Evolutionary conservation across 805 yeast genomes (phyloP), one percentile per base, ranked within the genome.

Genomic region (Metschnikowia peoriensis): DNA sequence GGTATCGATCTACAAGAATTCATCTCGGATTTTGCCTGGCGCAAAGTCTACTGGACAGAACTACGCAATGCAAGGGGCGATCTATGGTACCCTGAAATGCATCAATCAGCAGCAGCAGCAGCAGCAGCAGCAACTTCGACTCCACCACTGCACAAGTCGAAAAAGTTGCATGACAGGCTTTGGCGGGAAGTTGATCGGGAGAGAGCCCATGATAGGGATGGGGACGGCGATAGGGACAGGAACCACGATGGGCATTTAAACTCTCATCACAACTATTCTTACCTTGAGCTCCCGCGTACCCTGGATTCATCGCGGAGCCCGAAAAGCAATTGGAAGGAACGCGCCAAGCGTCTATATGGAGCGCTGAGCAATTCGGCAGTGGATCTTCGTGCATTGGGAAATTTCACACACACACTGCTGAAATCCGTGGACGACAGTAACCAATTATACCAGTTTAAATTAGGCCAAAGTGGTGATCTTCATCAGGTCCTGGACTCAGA

Each of bases 1-100:
- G 84, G 86, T 47, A 76, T 87, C 6, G 86, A 83, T 49, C 61
- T 84, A 46, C 73, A 79, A 52, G 94, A 87, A 61, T 66, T 77
- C 32, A 65, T 80, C 11, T 76, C 79, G 50, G 92, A 87, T 63
- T 46, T 76, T 12, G 68, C 75, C 2, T 86, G 90, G 89, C 66
- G 86, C 54, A 64, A 71, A n/a, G 61, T 61, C 22, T 83, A 81
- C 62, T 82, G 86, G 82, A 64, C 73, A 57, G 84, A 82, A 56
- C 65, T 84, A 16, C 64, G 65, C 40, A 66, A 71, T 40, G 66
- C 81, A 1, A 61, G 66, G 1, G 85, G 85, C 0, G 70, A 75
- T 38, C 56, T 75, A 10, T 83, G 87, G 86, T 83, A 77, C 59
- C 83, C 61, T 10, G 52, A 22, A 11, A 12, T 12, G 35, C 14